Base-by-base conservation (phyloP, 164 flowering plant species). In the Cinnamomum micranthum region DNA sequence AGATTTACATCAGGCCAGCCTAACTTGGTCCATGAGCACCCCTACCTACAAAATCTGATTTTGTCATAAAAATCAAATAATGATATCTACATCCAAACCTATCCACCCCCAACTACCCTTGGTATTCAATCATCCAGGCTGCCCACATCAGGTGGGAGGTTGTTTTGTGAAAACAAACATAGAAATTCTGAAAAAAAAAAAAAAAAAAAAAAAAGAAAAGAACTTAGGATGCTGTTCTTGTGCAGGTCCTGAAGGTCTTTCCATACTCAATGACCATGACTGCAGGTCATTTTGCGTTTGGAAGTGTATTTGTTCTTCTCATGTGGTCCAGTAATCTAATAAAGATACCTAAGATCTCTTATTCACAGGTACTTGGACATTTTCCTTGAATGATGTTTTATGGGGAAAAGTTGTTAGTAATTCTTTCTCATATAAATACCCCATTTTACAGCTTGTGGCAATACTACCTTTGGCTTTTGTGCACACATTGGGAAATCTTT, bases 401-500 rank as follows among this genome's bases (percentile, higher is more conserved):
- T 41, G 47, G 28, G 60, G 60, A 55, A 55, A 55, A 55, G n/a
- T 55, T 15, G n/a, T 52, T 52, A 52, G 4, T 15, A 55, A 6
- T 14, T 15, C 60, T 55, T 4, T 55, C n/a, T 15, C 20, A 55
- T 55, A 62, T 75, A 33, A 17, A 10, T 64, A 50, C 2, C 77
- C 71, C 52, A 50, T 5, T 72, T 77, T 51, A 71, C 86, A 95
- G 99, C 92, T 95, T 77, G 77, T 79, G 27, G 90, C 90, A 23
- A 93, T 93, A 62, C 69, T 92, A 72, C 99, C 99, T 31, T 80
- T 93, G 81, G 99, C 99, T 5, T n/a, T 85, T 66, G 97, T 91
- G 73, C 99, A 95, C 82, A 83, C 90, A 4, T 73, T 95, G 74
- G 99, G 97, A 25, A 93, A 95, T 78, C 95, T 93, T 63, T 95